phyloP scores from a whole-genome alignment of 2,329 filamentous ascomycete genomes.

The Sclerotinia nivalis region DNA sequence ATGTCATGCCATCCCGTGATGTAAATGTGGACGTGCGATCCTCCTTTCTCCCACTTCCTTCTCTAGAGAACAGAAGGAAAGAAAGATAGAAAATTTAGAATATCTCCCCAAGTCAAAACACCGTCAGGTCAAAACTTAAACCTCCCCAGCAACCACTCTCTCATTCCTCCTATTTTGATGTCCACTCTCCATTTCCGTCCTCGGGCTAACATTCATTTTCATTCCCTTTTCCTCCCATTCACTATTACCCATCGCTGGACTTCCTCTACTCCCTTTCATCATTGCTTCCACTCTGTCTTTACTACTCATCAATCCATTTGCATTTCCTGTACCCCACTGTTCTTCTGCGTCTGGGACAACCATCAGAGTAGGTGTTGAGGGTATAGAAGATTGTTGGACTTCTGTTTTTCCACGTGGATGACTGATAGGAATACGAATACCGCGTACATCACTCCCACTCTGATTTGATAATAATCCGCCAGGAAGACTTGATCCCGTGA shows the following conservation, averaged over 20 bases:
- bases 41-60: background rate
- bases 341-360: background rate
- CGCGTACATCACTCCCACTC: background rate
- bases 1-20: background rate
- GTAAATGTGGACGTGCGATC: background rate
- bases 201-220: background rate
- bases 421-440: background rate
- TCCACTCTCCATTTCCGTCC: background rate
- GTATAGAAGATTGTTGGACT: background rate
- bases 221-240: background rate
- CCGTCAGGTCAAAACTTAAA: background rate
- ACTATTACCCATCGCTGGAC: background rate
- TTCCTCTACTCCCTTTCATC: constrained; percentile 12
- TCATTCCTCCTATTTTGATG: constrained; percentile 16
- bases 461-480: background rate
- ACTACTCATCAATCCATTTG: background rate
- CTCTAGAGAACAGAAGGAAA: background rate
- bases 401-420: background rate
- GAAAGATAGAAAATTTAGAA: background rate
- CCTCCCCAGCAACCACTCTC: constrained; percentile 2
- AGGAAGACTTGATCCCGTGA: background rate
- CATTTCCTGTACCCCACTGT: background rate
- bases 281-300: background rate
- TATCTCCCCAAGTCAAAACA: background rate
- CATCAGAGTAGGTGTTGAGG: background rate